Evolutionary conservation across 306 rosid genomes (phyloP), one percentile per base, ranked within the genome.

Genomic region (Ammopiptanthus mongolicus): DNA sequence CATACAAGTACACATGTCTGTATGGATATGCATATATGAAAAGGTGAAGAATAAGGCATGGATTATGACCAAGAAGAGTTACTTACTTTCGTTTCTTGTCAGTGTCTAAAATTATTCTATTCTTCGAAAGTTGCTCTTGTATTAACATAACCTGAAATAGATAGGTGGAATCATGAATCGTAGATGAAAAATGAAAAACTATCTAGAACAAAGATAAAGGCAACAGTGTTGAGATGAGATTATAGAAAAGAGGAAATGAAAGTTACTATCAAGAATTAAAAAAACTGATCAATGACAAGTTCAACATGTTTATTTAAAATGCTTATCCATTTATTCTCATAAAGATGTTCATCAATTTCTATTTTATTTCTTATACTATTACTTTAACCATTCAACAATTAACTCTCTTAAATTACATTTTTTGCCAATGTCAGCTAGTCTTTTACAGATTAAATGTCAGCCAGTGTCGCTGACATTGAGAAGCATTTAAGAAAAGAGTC

Each of bases 1-100:
- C 64, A 51, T 21, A 42, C 59, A 39, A 70, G 60, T 21, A 29
- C 10, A 72, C 34, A 46, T 62, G 71, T 52, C 5, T 3, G 46
- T 64, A 33, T 58, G 25, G 65, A 42, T 14, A 63, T 14, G 58
- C 18, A 72, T 17, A 51, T 58, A 64, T 33, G 46, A 42, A 17
- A 75, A 44, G 29, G 56, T 47, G 34, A 76, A 62, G 61, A 44
- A 74, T 15, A 69, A 76, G 74, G 53, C 51, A 76, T 15, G 51
- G 55, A 23, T 17, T 37, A 31, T 31, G 25, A 48, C 70, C 34
- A 63, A 65, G 47, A 61, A 73, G 31, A 71, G 46, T 51, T 42
- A 80, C 98, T 85, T 76, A 93, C 98, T 94, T 94, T 80, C 89
- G 85, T 84, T 89, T 94, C 85, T 91, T 89, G 91, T 94, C 98